Evolutionary conservation across 1,284 basidiomycete genomes (phyloP).

Genomic region (Ceratobasidium papillatum): DNA sequence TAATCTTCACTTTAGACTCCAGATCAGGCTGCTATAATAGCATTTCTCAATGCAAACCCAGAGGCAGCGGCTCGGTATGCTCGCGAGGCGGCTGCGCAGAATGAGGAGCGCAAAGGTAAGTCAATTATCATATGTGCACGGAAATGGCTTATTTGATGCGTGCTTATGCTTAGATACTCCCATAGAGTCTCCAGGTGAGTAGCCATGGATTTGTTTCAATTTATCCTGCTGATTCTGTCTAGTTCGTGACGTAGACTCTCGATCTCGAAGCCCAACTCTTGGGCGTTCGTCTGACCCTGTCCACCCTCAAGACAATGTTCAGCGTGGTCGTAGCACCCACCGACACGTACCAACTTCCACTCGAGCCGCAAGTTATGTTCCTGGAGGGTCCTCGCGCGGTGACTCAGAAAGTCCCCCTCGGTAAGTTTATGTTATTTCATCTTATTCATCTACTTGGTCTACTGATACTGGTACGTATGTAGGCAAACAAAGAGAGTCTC

Average conservation of each 20-base stretch:
- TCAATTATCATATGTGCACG: background rate
- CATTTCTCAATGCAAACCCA: too few relatives aligned
- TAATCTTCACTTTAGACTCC: background rate
- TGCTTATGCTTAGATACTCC: background rate
- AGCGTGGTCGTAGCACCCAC: background rate
- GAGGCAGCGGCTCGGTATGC: too few relatives aligned
- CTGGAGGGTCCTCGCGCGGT: background rate
- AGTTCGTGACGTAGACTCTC: background rate
- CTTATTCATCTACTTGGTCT: background rate
- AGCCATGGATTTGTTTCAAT: background rate
- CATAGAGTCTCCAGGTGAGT: background rate
- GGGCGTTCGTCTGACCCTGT: slow-evolving; percentile 3
- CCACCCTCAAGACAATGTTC: background rate
- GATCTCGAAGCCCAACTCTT: slow-evolving; percentile 1
- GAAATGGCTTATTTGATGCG: background rate
- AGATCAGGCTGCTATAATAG: too few relatives aligned
- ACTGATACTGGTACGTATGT: background rate
- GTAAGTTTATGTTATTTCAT: background rate
- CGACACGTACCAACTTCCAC: background rate
- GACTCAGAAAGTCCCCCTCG: background rate
- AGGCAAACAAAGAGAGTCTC: background rate
- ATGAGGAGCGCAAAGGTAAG: background rate
- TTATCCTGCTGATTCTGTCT: background rate
- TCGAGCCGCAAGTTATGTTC: background rate
- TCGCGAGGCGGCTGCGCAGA: too few relatives aligned